These are phyloP conservation scores for Xylaria sp. DNA, from an alignment of 2,329 filamentous ascomycete species.

Conservation along the genomic window DNA sequence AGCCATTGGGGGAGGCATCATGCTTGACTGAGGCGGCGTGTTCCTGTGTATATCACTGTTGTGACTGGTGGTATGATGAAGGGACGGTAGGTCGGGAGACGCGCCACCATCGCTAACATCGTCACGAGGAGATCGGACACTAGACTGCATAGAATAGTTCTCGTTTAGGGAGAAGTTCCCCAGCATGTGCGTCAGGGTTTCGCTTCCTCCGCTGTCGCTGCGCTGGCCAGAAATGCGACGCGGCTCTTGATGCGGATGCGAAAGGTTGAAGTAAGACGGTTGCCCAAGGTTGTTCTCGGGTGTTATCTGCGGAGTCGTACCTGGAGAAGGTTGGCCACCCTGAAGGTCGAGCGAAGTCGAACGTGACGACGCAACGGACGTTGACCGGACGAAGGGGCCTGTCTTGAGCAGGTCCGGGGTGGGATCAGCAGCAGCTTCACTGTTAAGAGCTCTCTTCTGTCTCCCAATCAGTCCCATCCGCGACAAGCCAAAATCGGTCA, in stretches of 20 bases:
- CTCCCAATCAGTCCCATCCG: conserved; percentile 96
- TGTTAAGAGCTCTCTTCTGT: conserved; percentile 89
- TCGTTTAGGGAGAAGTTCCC: conserved; percentile 76
- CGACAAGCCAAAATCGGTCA: conserved; percentile 96
- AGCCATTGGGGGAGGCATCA: conserved; percentile 90
- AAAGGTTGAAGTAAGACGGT: conserved; percentile 89
- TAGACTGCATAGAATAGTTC: conserved; percentile 48
- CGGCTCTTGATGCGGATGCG: conserved; percentile 60
- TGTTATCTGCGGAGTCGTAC: conserved; percentile 83
- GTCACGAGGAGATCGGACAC: conserved; percentile 65
- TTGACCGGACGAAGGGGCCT: conserved; percentile 83
- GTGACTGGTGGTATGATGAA: conserved; percentile 57
- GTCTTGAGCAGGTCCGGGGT: conserved; percentile 91
- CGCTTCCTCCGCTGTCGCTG: conserved; percentile 91
- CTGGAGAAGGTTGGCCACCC: conserved; percentile 71
- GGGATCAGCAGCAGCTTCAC: conserved; percentile 74
- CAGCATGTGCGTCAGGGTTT: conserved; percentile 81
- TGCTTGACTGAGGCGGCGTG: conserved; percentile 64
- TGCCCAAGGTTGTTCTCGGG: conserved; percentile 77
- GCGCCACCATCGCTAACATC: conserved; percentile 73
- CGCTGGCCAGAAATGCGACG: conserved; percentile 77
- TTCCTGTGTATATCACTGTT: conserved; percentile 57
- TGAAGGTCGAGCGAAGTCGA: conserved; percentile 94
- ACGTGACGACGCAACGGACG: conserved; percentile 85
- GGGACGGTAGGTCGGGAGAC: conserved; percentile 74